Evolutionary conservation across 2,329 filamentous ascomycete genomes (phyloP).

Genomic region (Penicillium aurantiogriseum): DNA sequence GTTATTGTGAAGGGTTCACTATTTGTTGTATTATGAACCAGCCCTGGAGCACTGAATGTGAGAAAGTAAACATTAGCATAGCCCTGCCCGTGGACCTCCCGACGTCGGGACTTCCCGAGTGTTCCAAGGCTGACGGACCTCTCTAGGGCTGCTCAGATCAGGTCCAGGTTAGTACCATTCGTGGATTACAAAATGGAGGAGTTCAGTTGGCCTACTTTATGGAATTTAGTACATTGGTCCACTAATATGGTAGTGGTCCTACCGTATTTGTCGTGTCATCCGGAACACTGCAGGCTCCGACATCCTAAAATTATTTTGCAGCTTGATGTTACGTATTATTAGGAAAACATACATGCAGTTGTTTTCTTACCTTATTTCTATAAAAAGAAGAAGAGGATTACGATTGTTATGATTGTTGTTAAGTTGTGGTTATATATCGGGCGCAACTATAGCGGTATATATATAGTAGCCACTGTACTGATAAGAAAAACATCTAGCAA

Average conservation of each 20-base stretch:
- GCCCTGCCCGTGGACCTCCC: neutral
- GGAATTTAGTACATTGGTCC: neutral
- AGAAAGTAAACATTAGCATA: neutral
- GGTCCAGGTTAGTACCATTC: neutral
- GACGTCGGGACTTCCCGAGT: neutral
- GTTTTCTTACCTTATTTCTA: neutral
- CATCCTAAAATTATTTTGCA: neutral
- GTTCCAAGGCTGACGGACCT: neutral
- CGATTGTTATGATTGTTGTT: neutral
- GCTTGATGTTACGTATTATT: neutral
- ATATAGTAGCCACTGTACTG: no score
- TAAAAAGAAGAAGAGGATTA: neutral
- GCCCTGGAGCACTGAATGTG: neutral
- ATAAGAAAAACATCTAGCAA: neutral
- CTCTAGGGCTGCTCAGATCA: neutral
- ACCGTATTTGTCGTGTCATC: no score
- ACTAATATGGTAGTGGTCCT: neutral
- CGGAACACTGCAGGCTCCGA: neutral
- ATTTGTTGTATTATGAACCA: neutral
- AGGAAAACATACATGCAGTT: no score
- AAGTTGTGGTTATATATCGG: neutral
- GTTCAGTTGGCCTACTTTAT: neutral
- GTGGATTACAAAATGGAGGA: neutral
- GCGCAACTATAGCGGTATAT: neutral
- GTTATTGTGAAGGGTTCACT: neutral